phyloP scores from a whole-genome alignment of 1,284 basidiomycete genomes.

The Singerocomus inundabilis region DNA sequence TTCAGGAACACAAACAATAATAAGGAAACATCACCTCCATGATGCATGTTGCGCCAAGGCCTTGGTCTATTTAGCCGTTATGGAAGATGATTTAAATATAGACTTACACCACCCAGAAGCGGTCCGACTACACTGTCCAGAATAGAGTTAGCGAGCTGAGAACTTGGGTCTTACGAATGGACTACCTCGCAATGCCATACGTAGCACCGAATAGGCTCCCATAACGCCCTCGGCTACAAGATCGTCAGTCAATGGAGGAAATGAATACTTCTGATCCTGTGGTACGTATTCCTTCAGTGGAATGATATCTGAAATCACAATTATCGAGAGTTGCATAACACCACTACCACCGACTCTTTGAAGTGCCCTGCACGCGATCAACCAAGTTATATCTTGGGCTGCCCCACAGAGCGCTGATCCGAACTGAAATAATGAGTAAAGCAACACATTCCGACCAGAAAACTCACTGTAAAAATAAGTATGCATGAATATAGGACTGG shows the following conservation, averaged over 20 bases:
- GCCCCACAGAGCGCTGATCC: slow-evolving; percentile 54
- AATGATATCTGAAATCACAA: slow-evolving; percentile 41
- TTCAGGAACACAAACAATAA: slow-evolving; percentile 84
- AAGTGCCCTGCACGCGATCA: slow-evolving; percentile 45
- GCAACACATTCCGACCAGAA: neutral
- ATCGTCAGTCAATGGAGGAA: no score
- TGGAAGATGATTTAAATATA: no score
- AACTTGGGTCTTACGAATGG: neutral
- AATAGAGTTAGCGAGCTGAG: neutral
- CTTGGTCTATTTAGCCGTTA: no score
- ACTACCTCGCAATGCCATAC: slow-evolving; percentile 44
- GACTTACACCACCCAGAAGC: slow-evolving; percentile 34
- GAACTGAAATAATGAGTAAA: slow-evolving; percentile 21
- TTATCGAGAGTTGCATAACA: slow-evolving; percentile 37
- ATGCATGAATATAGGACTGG: slow-evolving; percentile 39
- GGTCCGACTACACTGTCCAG: slow-evolving; percentile 45
- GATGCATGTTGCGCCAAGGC: slow-evolving; percentile 42
- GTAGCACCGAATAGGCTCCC: slow-evolving; percentile 41
- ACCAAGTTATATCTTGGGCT: slow-evolving; percentile 48
- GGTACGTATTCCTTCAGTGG: slow-evolving; percentile 34
- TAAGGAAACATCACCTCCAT: slow-evolving; percentile 56
- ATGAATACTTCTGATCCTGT: no score
- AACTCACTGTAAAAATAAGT: slow-evolving; percentile 22
- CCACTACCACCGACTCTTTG: slow-evolving; percentile 56
- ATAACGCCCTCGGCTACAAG: slow-evolving; percentile 39